Evolutionary conservation across 176 grass and related monocot species (phyloP).

Genomic region (Oryza officinalis): DNA sequence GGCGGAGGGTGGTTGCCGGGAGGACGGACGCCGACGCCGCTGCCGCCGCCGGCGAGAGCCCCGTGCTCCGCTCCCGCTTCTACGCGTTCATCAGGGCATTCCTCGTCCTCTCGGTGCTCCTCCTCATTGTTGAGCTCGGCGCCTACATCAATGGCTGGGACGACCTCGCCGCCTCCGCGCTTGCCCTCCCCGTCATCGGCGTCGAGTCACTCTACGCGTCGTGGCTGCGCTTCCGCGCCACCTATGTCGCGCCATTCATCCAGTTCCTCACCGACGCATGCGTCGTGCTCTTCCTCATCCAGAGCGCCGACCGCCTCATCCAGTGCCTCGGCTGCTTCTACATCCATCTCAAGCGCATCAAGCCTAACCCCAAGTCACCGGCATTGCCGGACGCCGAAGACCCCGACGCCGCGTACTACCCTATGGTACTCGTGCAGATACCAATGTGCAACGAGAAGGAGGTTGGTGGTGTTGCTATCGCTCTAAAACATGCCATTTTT

Average conservation of each 20-base stretch:
- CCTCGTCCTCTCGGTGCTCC: conserved; percentile 71
- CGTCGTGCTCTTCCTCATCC: conserved; percentile 92
- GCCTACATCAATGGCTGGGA: conserved; percentile 74
- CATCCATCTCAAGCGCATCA: conserved; percentile 82
- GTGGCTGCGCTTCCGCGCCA: conserved; percentile 76
- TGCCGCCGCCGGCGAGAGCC: conserved; percentile 56
- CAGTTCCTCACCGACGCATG: conserved; percentile 93
- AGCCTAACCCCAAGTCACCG: conserved; percentile 54
- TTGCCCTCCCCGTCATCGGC: conserved; percentile 53
- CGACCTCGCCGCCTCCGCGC: conserved; percentile 48
- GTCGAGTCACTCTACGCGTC: conserved; percentile 70
- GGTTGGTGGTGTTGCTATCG: conserved; percentile 39
- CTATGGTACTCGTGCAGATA: conserved; percentile 97
- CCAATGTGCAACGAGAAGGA: conserved; percentile 99
- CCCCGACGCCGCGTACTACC: conserved; percentile 62
- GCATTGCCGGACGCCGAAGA: conserved; percentile 58
- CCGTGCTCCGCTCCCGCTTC: conserved; percentile 70
- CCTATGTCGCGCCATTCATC: conserved; percentile 75
- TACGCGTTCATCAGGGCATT: conserved; percentile 81
- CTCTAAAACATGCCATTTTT: conserved; percentile 22
- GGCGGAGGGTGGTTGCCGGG: conserved; percentile 63
- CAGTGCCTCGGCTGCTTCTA: conserved; percentile 94
- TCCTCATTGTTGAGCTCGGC: conserved; percentile 72
- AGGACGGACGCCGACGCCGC: conserved; percentile 67
- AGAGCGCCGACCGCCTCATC: conserved; percentile 87